Evolutionary conservation across 495 filamentous ascomycete genomes (phyloP), one percentile per base, ranked within the genome.

Genomic region (Letharia columbiana): DNA sequence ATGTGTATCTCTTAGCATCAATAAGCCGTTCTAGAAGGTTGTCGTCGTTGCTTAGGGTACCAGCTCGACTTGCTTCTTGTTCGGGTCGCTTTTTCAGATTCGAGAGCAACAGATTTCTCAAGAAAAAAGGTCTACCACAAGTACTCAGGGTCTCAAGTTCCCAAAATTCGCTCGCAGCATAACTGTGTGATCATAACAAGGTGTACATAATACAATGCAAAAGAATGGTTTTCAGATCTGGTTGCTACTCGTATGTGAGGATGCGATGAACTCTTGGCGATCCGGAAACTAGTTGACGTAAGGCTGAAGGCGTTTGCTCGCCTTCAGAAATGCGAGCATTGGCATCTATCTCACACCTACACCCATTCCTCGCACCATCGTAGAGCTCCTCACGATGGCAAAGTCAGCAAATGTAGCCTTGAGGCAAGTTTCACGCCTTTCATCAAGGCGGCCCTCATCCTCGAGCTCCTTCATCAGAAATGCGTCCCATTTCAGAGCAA

Each of bases 361-460:
- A 35, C 42, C 11, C 42, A 23, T 41, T n/a, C n/a, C 37, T 17
- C 17, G 40, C 62, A 17, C 15, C 4, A 20, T 62, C 9, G 13
- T 60, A 44, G 45, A 13, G 23, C 31, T 40, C 7, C 12, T 42
- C 35, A 41, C 4, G 17, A 96, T 96, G 91, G 84, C 89, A 65
- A 84, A 81, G 71, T 81, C 89, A 76, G 82, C 87, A 69, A 85
- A 89, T 56, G 81, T 81, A 73, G 86, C 86, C 70, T 79, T 91
- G 78, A 88, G 90, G 79, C 89, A 92, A 81, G 88, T 87, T 60
- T 88, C 90, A 63, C 83, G 88, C 70, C 82, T 88, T 67, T 87
- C 83, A 73, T 81, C 86, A 15, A 80, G 78, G 73, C 81, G 72
- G 50, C 68, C 87, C 60, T 73, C 82, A 35, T 73, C 83, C 20